Evolutionary conservation across 225 moss, liverwort and hornwort species (phyloP).

Genomic region (Thuidium tamariscinum): DNA sequence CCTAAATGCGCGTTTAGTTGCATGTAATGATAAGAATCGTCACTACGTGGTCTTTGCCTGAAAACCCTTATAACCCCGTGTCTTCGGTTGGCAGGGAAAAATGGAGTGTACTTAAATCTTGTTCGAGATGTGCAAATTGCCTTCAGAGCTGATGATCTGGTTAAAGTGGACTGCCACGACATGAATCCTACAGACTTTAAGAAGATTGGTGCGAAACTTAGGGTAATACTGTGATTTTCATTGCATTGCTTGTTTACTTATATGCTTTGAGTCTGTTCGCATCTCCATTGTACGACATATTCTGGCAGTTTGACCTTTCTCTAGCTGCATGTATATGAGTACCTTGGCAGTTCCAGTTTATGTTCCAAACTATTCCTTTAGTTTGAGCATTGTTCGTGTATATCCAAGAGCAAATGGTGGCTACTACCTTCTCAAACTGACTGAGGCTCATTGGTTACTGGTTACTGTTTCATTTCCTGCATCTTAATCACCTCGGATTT

Average conservation of each 20-base stretch:
- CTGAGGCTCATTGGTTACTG: not conserved
- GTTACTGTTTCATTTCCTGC: not conserved
- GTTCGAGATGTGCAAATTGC: slow-evolving; percentile 69
- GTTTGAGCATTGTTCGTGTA: not conserved
- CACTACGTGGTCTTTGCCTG: not conserved
- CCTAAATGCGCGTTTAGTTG: not conserved
- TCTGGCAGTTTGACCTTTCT: not conserved
- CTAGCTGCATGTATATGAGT: not conserved
- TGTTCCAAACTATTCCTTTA: not conserved
- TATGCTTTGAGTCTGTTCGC: not conserved
- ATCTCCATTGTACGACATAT: not conserved
- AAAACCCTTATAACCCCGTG: not conserved
- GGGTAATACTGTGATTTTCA: slow-evolving; percentile 20
- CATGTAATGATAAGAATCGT: not conserved
- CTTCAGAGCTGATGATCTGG: slow-evolving; percentile 68
- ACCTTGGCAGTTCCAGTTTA: not conserved
- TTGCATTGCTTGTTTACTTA: not conserved
- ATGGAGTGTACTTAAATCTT: slow-evolving; percentile 80
- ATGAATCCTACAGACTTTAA: slow-evolving; percentile 80
- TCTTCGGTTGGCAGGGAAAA: slow-evolving; percentile 57
- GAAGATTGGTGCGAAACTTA: slow-evolving; percentile 93
- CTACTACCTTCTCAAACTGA: not conserved
- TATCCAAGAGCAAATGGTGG: not conserved
- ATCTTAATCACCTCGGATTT: not conserved
- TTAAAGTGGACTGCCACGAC: slow-evolving; percentile 66